Evolutionary conservation across 2,329 filamentous ascomycete species (phyloP).

Genomic region (Nemania serpens): DNA sequence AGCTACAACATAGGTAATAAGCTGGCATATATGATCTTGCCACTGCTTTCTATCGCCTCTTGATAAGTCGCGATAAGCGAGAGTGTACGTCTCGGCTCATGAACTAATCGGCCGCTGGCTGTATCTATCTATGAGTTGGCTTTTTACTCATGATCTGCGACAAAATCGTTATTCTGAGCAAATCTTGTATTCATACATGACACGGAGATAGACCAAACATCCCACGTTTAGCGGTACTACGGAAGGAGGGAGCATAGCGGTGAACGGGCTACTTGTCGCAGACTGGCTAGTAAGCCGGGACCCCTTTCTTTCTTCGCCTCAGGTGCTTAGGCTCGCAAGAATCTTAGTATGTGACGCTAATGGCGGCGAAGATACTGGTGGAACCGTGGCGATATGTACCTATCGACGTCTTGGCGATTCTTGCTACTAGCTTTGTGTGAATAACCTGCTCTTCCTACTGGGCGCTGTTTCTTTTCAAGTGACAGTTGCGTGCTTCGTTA

Average conservation of each 20-base stretch:
- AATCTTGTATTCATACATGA: too few species aligned
- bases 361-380: constrained; percentile 34
- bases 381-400: constrained; percentile 58
- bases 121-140: neutral
- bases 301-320: neutral
- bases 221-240: too few species aligned
- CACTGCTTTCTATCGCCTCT: neutral
- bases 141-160: neutral
- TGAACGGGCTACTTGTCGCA: constrained; percentile 5
- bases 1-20: neutral
- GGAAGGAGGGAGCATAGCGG: neutral
- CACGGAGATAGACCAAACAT: too few species aligned
- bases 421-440: constrained; percentile 52
- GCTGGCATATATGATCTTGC: neutral
- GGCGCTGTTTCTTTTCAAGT: constrained; percentile 61
- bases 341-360: constrained; percentile 23
- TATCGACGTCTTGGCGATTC: constrained; percentile 46
- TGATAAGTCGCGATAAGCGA: neutral
- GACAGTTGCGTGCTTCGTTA: constrained; percentile 61
- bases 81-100: neutral
- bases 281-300: constrained; percentile 5
- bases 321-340: neutral
- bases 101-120: neutral
- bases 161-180: too few species aligned
- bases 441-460: too few species aligned